phyloP scores from a whole-genome alignment of 2,329 filamentous ascomycete genomes.

The Hypoxylon sp. region DNA sequence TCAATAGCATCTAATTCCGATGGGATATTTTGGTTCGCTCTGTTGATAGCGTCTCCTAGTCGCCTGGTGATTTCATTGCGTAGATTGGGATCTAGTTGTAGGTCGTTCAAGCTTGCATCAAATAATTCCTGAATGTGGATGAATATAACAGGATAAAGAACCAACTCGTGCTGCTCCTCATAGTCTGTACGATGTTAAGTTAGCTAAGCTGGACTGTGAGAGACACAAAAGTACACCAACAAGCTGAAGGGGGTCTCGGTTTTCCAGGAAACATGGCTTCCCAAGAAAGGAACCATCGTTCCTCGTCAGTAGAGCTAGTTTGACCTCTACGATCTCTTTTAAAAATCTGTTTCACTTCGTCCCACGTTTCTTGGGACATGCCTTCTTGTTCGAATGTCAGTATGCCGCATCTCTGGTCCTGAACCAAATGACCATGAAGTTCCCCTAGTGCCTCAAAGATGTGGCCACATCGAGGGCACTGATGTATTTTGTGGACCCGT shows the following conservation, averaged over 20 bases:
- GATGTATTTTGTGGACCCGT: slow-evolving; percentile 19
- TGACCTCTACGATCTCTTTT: slow-evolving; percentile 11
- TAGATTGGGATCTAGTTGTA: background rate
- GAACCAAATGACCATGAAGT: slow-evolving; percentile 19
- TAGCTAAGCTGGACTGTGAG: background rate
- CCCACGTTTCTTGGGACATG: slow-evolving; percentile 24
- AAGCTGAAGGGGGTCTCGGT: slow-evolving; percentile 20
- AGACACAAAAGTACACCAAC: slow-evolving; percentile 5
- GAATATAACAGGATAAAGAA: slow-evolving; percentile 2
- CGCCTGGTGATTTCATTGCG: background rate
- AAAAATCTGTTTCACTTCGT: slow-evolving; percentile 14
- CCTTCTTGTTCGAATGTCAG: slow-evolving; percentile 14
- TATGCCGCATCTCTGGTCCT: slow-evolving; percentile 16
- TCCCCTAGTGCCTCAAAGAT: slow-evolving; percentile 7
- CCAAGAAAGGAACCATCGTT: slow-evolving; percentile 28
- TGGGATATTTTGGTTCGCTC: background rate
- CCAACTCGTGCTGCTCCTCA: background rate
- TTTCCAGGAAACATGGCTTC: slow-evolving; percentile 22
- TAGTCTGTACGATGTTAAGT: slow-evolving; percentile 14
- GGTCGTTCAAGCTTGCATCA: background rate
- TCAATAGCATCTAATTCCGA: background rate
- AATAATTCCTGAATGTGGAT: slow-evolving; percentile 18
- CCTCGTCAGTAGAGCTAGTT: slow-evolving; percentile 15
- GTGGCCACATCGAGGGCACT: slow-evolving; percentile 12
- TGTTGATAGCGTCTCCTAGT: slow-evolving; percentile 13